These are phyloP conservation scores for Santalum album DNA, from an alignment of 164 flowering plant species.

Conservation along the genomic window DNA sequence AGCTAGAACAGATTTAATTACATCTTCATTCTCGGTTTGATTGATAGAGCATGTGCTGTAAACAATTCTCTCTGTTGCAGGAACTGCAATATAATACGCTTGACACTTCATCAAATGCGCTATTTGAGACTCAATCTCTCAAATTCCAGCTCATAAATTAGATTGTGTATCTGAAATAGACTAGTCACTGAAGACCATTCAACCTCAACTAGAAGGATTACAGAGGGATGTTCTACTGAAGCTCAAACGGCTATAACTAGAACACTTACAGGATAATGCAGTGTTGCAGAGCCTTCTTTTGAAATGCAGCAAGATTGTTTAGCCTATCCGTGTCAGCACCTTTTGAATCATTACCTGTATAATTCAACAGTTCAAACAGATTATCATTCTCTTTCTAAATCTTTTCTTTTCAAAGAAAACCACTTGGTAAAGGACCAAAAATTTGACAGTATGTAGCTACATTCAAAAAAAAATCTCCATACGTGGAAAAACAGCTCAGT, in stretches of 20 bases:
- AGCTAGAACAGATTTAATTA: conserved; percentile 58
- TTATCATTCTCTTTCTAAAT: no score
- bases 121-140: no score
- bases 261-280: conserved; percentile 67
- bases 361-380: background rate
- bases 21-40: conserved; percentile 92
- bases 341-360: conserved; percentile 17
- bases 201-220: no score
- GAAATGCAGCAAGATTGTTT: conserved; percentile 47
- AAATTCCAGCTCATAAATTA: no score
- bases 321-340: conserved; percentile 28
- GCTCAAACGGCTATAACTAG: no score
- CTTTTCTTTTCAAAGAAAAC: no score
- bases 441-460: no score
- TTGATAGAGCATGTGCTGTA: conserved; percentile 92
- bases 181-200: background rate
- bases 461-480: no score
- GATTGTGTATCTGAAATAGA: no score
- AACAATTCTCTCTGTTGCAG: conserved; percentile 53
- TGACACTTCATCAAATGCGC: no score
- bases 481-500: no score
- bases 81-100: conserved; percentile 29
- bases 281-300: conserved; percentile 56
- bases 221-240: no score
- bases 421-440: background rate